Percentiles rank a stretch among this genome's conserved stretches.
Conservation (phyloP, 495 filamentous ascomycete genomes). For the Cercophora scortea region DNA sequence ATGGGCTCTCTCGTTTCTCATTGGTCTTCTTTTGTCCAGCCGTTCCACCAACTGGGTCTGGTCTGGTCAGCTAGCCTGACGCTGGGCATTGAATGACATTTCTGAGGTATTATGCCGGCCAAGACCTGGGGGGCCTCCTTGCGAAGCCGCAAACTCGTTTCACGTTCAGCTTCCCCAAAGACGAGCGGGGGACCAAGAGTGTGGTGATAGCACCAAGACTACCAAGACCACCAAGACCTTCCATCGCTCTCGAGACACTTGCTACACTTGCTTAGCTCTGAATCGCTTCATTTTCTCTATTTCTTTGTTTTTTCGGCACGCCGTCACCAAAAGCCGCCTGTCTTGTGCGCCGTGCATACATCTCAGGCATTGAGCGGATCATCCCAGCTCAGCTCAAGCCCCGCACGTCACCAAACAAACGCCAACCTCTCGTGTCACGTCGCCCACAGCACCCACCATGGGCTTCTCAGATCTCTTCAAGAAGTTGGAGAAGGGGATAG, state of each 20-base stretch:
- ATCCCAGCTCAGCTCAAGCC: too few species aligned
- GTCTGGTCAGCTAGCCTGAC: neutral
- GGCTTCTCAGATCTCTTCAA: constrained; percentile 10
- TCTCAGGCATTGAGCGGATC: too few species aligned
- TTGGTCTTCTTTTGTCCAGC: neutral
- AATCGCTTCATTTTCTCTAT: too few species aligned
- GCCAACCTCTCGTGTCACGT: neutral
- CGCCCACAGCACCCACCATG: neutral
- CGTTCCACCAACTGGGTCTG: neutral
- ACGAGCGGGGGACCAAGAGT: neutral
- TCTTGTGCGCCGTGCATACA: too few species aligned
- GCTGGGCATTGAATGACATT: neutral
- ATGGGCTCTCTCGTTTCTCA: neutral
- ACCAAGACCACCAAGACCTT: too few species aligned
- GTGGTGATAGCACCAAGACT: too few species aligned
- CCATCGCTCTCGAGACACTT: too few species aligned
- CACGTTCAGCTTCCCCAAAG: neutral
- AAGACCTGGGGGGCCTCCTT: neutral
- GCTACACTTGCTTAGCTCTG: too few species aligned
- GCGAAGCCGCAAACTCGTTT: neutral
- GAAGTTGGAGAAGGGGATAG: constrained; percentile 13
- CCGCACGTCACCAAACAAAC: neutral
- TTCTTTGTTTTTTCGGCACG: too few species aligned
- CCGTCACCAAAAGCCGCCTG: too few species aligned
- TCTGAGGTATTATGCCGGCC: neutral